These are phyloP conservation scores for Carallia brachiata DNA, from an alignment of 345 rosid genomes.

Conservation along the genomic window DNA sequence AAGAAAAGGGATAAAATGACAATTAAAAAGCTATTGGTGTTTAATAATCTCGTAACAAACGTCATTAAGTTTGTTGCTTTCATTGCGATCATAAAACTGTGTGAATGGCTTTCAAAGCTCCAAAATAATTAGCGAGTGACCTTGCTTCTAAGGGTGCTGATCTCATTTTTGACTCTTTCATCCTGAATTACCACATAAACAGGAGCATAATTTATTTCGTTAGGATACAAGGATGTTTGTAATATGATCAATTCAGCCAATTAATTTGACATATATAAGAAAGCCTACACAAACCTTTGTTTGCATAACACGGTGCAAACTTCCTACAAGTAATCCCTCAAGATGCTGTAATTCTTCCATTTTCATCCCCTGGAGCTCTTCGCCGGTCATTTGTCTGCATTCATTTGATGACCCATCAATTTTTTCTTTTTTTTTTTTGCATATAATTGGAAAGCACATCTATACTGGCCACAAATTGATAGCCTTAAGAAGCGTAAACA, in stretches of 20 bases:
- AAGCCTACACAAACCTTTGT: constrained; percentile 26
- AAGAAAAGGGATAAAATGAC: neutral
- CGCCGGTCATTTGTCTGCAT: constrained; percentile 36
- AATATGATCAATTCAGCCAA: neutral
- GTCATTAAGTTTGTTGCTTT: too few species aligned
- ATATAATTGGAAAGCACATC: too few species aligned
- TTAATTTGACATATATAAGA: neutral
- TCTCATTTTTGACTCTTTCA: constrained; percentile 21
- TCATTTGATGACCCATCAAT: neutral
- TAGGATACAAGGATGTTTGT: neutral
- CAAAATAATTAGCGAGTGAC: constrained; percentile 7
- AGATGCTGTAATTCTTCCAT: constrained; percentile 19
- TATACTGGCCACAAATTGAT: neutral
- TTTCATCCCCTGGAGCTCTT: constrained; percentile 33
- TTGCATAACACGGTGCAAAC: constrained; percentile 24
- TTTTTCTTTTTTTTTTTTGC: too few species aligned
- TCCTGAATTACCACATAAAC: constrained; percentile 20
- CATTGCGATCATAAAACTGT: too few species aligned
- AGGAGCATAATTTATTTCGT: too few species aligned
- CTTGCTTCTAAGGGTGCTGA: constrained; percentile 28
- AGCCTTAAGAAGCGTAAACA: neutral
- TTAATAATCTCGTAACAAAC: too few species aligned
- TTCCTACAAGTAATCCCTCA: constrained; percentile 24
- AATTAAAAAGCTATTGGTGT: neutral
- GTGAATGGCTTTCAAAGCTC: neutral